Conservation (phyloP, 345 rosid species). For the Populus deltoides region DNA sequence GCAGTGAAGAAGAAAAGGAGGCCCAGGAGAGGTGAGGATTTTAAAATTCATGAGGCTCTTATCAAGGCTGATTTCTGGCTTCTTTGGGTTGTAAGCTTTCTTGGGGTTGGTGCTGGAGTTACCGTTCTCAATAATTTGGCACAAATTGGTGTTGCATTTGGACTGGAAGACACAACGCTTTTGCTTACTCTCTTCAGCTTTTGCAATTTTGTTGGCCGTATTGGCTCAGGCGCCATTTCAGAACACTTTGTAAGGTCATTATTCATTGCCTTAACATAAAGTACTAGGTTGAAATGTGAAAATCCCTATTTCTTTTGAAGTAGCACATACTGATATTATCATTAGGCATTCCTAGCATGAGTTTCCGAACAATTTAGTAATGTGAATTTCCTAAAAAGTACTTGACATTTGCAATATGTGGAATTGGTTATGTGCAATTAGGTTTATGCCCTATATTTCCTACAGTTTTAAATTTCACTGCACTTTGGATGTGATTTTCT, state of each 20-base stretch:
- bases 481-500: background rate
- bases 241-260: slow-evolving; percentile 84
- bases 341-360: background rate
- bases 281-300: background rate
- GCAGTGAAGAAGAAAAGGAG: slow-evolving; percentile 72
- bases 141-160: slow-evolving; percentile 78
- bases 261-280: slow-evolving; percentile 7
- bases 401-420: background rate
- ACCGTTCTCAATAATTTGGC: slow-evolving; percentile 93
- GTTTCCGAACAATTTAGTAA: background rate
- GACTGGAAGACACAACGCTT: slow-evolving; percentile 65
- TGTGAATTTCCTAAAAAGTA: background rate
- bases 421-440: background rate
- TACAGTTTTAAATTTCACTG: background rate
- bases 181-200: slow-evolving; percentile 74
- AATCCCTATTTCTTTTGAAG: background rate
- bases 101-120: slow-evolving; percentile 88
- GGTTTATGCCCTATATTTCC: background rate
- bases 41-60: slow-evolving; percentile 66
- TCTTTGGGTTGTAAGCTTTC: slow-evolving; percentile 79
- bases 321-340: background rate
- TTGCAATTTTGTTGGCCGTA: slow-evolving; percentile 84
- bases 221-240: slow-evolving; percentile 78
- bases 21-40: slow-evolving; percentile 86
- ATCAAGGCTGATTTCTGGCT: slow-evolving; percentile 98